Evolutionary conservation across 1,284 basidiomycete species (phyloP), one percentile per base, ranked within the genome.

Genomic region (Sporisorium graminicola): DNA sequence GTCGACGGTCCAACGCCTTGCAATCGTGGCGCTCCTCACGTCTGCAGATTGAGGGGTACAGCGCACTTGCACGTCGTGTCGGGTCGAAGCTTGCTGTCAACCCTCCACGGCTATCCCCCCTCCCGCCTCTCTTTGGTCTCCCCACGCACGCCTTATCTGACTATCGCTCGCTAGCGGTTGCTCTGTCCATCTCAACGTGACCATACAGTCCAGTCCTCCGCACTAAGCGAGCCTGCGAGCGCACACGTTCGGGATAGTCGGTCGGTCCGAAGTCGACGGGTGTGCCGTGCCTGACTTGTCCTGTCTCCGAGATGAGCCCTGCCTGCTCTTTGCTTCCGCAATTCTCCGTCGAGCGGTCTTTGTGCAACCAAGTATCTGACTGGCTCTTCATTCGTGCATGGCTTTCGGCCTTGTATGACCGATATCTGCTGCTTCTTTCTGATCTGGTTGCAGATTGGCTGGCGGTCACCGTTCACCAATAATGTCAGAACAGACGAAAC

Each of bases 181-280:
- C 20, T 14, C 14, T 22, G 18, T 16, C 6, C 24, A 42, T 7
- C 16, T 10, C 43, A 57, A 46, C 43, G 55, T 57, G 55, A 57
- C 55, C 55, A 7, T 18, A 35, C 43, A 2, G 29, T 31, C 6
- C 2, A 16, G 4, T 43, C 18, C 47, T 49, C 47, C 27, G 47
- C 26, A 24, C 29, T n/a, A 35, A 33, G 24, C 40, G 42, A 37
- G 20, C 10, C 31, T 2, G 5, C 37, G 37, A 40, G 37, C 2
- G 3, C 37, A n/a, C n/a, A n/a, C n/a, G n/a, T 43, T 55, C 56
- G 56, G 56, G 31, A 40, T 33, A 49, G 46, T 47, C 56, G 56
- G 56, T 37, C 27, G 31, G 56, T 58, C 56, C 46, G 46, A 57
- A 33, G 9, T 10, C 18, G 31, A 33, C n/a, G 18, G 26, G n/a